Percentiles rank a stretch among this genome's conserved stretches.
Evolutionary conservation across 2,329 filamentous ascomycete genomes (phyloP).

Genomic region (Penicillium sp.): DNA sequence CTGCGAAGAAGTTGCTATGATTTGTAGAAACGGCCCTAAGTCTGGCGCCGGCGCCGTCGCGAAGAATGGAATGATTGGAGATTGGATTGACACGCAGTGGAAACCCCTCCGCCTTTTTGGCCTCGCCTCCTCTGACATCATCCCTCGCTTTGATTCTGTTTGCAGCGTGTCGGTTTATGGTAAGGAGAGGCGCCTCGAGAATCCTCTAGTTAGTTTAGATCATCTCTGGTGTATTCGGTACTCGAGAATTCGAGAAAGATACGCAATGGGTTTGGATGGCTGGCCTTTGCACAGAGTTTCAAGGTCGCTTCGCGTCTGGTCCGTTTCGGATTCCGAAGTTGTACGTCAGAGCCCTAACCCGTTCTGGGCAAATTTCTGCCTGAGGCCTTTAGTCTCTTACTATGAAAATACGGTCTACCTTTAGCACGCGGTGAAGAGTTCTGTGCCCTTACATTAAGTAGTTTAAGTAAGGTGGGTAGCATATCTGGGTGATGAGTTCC

Average conservation of each 20-base stretch:
- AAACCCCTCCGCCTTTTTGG: constrained; percentile 20
- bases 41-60: constrained; percentile 11
- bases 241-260: not conserved
- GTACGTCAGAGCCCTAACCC: constrained; percentile 15
- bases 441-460: constrained; percentile 11
- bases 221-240: not conserved
- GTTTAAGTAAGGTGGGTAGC: constrained; percentile 11
- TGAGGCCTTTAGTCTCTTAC: not conserved
- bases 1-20: constrained; percentile 1
- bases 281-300: constrained; percentile 2
- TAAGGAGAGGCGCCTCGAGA: not conserved
- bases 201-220: not conserved
- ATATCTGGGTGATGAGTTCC: constrained; percentile 3
- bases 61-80: constrained; percentile 10
- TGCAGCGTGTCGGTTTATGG: constrained; percentile 4
- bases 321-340: constrained; percentile 1
- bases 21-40: constrained; percentile 11
- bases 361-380: constrained; percentile 7
- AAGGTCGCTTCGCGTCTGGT: constrained; percentile 7
- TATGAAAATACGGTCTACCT: not conserved
- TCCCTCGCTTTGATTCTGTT: constrained; percentile 12
- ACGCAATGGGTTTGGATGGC: not conserved
- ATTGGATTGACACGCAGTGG: constrained; percentile 17
- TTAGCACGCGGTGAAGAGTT: not conserved
- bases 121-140: constrained; percentile 22